Evolutionary conservation across 352 stramenopile species (phyloP).

Genomic region (Plasmopara halstedii): DNA sequence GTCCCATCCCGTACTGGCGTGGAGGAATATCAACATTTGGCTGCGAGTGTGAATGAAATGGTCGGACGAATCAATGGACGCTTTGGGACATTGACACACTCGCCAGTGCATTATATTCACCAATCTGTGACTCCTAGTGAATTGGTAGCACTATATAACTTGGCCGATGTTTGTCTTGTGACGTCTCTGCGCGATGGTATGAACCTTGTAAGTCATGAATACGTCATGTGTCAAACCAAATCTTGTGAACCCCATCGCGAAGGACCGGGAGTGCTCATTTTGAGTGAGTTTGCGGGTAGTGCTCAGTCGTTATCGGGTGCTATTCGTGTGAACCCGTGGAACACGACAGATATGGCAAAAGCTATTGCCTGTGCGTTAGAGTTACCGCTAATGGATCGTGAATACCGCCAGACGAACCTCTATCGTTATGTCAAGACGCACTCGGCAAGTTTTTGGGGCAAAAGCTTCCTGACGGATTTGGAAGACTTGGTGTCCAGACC

Average conservation of each 20-base stretch:
- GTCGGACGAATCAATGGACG: slow-evolving; percentile 84
- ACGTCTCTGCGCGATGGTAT: slow-evolving; percentile 86
- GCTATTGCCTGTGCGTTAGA: slow-evolving; percentile 65
- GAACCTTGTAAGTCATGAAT: slow-evolving; percentile 88
- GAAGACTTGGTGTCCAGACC: slow-evolving; percentile 37
- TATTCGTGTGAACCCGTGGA: slow-evolving; percentile 87
- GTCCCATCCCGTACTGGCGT: slow-evolving; percentile 85
- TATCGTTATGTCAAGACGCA: slow-evolving; percentile 83
- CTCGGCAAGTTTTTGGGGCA: slow-evolving; percentile 80
- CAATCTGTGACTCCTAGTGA: slow-evolving; percentile 66
- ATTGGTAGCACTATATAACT: slow-evolving; percentile 84
- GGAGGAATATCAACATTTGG: slow-evolving; percentile 78
- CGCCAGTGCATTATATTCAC: slow-evolving; percentile 87
- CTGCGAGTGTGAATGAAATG: slow-evolving; percentile 80
- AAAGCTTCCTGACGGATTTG: slow-evolving; percentile 72
- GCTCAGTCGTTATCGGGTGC: slow-evolving; percentile 84
- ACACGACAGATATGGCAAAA: slow-evolving; percentile 68
- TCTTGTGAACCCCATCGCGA: slow-evolving; percentile 47
- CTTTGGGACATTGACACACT: slow-evolving; percentile 80
- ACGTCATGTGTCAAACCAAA: slow-evolving; percentile 77
- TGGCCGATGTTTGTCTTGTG: slow-evolving; percentile 86
- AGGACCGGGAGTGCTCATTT: slow-evolving; percentile 74
- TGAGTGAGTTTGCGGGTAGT: slow-evolving; percentile 86
- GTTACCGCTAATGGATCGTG: slow-evolving; percentile 73
- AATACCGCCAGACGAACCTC: slow-evolving; percentile 81